Evolutionary conservation across 2,329 filamentous ascomycete genomes (phyloP).

Genomic region (Venturia carpophila): DNA sequence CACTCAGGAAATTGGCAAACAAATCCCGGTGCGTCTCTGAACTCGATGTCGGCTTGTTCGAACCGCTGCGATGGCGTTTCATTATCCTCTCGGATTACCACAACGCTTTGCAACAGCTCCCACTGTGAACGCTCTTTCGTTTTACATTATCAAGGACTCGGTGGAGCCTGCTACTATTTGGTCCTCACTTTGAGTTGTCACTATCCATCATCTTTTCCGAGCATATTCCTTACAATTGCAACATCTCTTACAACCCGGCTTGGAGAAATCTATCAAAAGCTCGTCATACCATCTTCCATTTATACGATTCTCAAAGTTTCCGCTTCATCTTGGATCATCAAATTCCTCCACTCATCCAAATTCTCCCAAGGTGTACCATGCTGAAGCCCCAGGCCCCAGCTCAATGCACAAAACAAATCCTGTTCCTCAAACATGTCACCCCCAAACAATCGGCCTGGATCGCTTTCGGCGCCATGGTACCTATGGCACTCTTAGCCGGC

Average conservation of each 20-base stretch:
- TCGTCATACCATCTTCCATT: not conserved
- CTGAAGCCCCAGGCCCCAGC: not conserved
- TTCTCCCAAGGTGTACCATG: not conserved
- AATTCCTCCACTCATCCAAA: not conserved
- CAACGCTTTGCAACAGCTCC: not conserved
- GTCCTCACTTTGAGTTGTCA: not conserved
- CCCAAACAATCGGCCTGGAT: not conserved
- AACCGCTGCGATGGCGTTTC: not conserved
- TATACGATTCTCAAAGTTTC: not conserved
- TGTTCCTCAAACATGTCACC: not conserved
- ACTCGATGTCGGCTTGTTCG: not conserved
- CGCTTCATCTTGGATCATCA: not conserved
- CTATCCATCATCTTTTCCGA: not conserved
- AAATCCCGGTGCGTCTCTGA: not conserved
- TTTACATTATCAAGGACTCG: not conserved
- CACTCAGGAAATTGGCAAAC: not conserved
- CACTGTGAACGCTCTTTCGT: not conserved
- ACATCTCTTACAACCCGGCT: not conserved
- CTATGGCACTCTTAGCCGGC: not conserved
- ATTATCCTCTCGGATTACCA: not conserved
- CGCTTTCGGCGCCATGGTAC: slow-evolving; percentile 1
- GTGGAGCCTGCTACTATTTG: not conserved
- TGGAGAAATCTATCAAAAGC: not conserved
- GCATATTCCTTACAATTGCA: not conserved
- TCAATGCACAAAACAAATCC: not conserved